Evolutionary conservation across 2,329 filamentous ascomycete genomes (phyloP), one percentile per base, ranked within the genome.

Genomic region (Pseudogymnoascus sp.): DNA sequence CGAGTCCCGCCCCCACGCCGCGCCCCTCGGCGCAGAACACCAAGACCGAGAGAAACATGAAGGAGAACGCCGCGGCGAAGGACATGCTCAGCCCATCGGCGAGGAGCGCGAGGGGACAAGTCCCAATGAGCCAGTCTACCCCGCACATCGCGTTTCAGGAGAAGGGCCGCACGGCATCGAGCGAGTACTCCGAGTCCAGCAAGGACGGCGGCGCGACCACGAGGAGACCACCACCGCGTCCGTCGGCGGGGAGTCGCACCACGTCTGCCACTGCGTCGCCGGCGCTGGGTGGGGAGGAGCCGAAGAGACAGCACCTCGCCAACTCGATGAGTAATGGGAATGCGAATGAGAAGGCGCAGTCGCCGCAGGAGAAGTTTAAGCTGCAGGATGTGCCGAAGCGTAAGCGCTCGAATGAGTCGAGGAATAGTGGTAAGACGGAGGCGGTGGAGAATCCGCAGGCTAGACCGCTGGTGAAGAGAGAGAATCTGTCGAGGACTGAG

Each of bases 111-210:
- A 28, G 51, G 14, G 31, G 51, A 28, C 51, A 34, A 10, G n/a
- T 41, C 4, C 39, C 39, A 41, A 41, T 19, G n/a, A 41, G 39
- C 39, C 39, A 78, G 65, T 83, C 86, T 1, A 92, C 90, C 14
- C 91, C 92, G n/a, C 92, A 96, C 72, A 96, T 96, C 70, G 90
- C 92, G 21, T 96, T 92, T 73, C 92, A 96, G 74, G 91, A 96
- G 71, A 95, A 93, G 75, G 85, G 85, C 1, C 84, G 90, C 51
- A 82, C 85, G 66, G 77, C 81, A 4, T 87, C 86, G 0, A 84
- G 86, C 2, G 85, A 88, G 10, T 77, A 85, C 23, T 80, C 85
- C 31, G 83, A 82, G 39, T 78, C 81, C 1, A 41, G 39, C 39
- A 41, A 19, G 39, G 39, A 41, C 7, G 79, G 83, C 57, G 77